A percentile compares a stretch with the other conserved stretches of the same genome.
These are phyloP conservation scores for Teratosphaeria gauchensis DNA, from an alignment of 2,329 filamentous ascomycete species.

Conservation along the genomic window DNA sequence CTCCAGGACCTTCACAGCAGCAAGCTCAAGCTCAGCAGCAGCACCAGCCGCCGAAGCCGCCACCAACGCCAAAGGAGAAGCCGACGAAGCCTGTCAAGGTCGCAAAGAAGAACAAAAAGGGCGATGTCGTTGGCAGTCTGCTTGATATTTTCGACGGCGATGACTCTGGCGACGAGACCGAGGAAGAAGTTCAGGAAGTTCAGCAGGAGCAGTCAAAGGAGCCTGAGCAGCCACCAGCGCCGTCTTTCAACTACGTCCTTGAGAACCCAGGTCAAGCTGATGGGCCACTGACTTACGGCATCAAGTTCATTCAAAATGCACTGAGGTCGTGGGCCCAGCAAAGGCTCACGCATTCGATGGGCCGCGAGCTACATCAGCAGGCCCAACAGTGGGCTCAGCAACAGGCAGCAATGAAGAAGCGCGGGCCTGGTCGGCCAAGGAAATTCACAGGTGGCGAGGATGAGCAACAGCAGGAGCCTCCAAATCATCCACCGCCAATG, in stretches of 20 bases:
- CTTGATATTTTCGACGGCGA: constrained; percentile 16
- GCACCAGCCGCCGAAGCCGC: constrained; percentile 5
- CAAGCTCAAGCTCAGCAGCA: background rate
- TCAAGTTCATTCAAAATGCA: constrained; percentile 26
- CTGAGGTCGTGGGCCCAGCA: constrained; percentile 25
- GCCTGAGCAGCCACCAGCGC: constrained; percentile 1
- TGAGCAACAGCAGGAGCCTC: background rate
- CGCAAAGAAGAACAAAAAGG: background rate
- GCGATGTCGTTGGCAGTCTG: constrained; percentile 13
- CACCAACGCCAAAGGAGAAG: constrained; percentile 1
- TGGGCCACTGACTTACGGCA: constrained; percentile 19
- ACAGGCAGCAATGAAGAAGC: constrained; percentile 4
- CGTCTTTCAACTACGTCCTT: constrained; percentile 3
- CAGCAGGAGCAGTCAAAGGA: constrained; percentile 3
- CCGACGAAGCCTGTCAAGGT: background rate
- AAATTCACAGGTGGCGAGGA: constrained; percentile 13
- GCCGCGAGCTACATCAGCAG: constrained; percentile 11
- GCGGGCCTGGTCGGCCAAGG: constrained; percentile 17
- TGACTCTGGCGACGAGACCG: constrained; percentile 12
- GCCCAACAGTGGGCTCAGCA: constrained; percentile 9
- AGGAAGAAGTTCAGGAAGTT: constrained; percentile 4
- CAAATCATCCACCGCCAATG: constrained; percentile 10
- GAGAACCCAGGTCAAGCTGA: constrained; percentile 13
- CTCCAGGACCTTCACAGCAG: background rate
- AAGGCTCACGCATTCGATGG: constrained; percentile 14